Base-by-base conservation (phyloP, 805 yeast genomes). In the Zygosaccharomyces lentus region DNA sequence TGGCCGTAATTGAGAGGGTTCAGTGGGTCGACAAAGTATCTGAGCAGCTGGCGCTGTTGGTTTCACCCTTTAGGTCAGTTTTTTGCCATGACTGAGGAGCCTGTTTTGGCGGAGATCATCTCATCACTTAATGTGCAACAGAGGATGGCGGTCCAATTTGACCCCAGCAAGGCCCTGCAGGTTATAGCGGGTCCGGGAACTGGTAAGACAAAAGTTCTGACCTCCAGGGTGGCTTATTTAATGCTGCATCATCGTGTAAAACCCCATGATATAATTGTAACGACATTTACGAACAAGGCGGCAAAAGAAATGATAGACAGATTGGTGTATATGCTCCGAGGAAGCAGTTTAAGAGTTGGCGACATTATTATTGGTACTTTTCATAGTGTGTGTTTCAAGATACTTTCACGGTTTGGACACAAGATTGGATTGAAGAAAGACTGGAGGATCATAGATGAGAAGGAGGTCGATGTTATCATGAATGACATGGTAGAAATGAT, bases 251-350 rank as follows among this genome's bases (percentile, higher is more conserved):
- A 76, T 29, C 65, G 72, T 1, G 63, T 86, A 0, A 68, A 71
- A 1, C 90, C 97, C 0, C 69, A 72, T 27, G 67, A 75, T 38
- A 74, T 93, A 15, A 76, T 91, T 1, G 93, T 90, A 16, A 87
- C 96, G 5, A 90, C 98, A 0, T 91, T 91, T 68, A 91, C 98
- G 9, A 86, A 87, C 56, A 87, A 85, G 56, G 98, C 99, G 0
- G 95, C 97, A 1, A 76, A 72, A 43, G 98, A 91, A 66, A 82
- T 91, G 86, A 66, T 70, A 9, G 83, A 78, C 26, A 71, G 98
- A 34, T 65, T 91, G 15, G 41, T 57, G 6, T 64, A 57, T 0
- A 59, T 63, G 4, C 61, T 78, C 9, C 45, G 57, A 17, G 61
- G 64, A 2, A 51, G 65, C 2, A 56, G 51, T 2, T 58, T 69